Evolutionary conservation across 441 rosid genomes (phyloP).

Genomic region (Euphorbia schlechtendalii): DNA sequence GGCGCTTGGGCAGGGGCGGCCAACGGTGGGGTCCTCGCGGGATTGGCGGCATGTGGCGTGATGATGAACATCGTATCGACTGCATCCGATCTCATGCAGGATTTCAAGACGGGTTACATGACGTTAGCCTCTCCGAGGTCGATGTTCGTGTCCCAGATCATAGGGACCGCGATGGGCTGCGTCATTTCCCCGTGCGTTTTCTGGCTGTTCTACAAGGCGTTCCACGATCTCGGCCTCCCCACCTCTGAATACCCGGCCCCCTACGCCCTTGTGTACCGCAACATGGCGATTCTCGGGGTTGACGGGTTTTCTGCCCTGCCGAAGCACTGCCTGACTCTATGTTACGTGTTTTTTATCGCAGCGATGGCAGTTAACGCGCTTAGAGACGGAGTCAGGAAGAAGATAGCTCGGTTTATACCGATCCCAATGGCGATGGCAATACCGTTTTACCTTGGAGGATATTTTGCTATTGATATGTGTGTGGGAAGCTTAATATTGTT

Average conservation of each 20-base stretch:
- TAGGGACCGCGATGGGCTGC: constrained; percentile 93
- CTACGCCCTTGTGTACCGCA: constrained; percentile 46
- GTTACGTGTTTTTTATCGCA: constrained; percentile 54
- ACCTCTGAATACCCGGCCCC: constrained; percentile 64
- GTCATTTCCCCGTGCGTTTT: constrained; percentile 74
- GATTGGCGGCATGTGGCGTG: constrained; percentile 87
- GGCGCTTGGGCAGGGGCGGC: constrained; percentile 86
- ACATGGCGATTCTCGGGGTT: constrained; percentile 65
- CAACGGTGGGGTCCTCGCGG: constrained; percentile 76
- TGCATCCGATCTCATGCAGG: constrained; percentile 81
- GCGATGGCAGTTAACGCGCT: constrained; percentile 53
- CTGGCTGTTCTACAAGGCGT: constrained; percentile 88
- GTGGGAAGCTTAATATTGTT: constrained; percentile 69
- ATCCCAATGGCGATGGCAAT: constrained; percentile 85
- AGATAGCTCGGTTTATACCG: constrained; percentile 53
- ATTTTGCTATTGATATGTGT: constrained; percentile 83
- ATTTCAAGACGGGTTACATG: constrained; percentile 89
- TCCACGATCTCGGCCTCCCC: constrained; percentile 52
- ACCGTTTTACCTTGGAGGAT: constrained; percentile 71
- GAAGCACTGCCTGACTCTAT: constrained; percentile 63
- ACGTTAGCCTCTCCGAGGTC: constrained; percentile 79
- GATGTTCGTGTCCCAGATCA: constrained; percentile 83
- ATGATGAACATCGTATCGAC: constrained; percentile 96
- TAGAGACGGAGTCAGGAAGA: constrained; percentile 40
- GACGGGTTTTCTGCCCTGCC: constrained; percentile 72